Evolutionary conservation across 108 stramenopile species (phyloP).

Genomic region (Cyclostephanos tholiformis): DNA sequence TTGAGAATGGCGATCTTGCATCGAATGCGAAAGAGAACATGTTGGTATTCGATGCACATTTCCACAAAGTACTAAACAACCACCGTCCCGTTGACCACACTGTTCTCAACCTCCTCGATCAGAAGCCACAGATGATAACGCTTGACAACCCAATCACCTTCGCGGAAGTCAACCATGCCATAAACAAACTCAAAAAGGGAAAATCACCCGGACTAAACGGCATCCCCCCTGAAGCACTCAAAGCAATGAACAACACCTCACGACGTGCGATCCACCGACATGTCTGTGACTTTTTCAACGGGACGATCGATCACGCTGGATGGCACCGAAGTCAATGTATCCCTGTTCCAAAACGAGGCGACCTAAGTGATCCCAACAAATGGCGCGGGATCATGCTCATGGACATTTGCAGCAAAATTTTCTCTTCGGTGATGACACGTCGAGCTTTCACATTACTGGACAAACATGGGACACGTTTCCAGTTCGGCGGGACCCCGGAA

Average conservation of each 20-base stretch:
- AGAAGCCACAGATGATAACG: not conserved
- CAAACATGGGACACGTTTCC: constrained; percentile 12
- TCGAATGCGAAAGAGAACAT: not conserved
- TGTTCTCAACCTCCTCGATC: not conserved
- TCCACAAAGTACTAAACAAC: not conserved
- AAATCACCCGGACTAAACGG: constrained; percentile 19
- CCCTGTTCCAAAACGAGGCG: not conserved
- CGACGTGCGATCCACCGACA: not conserved
- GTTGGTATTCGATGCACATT: not conserved
- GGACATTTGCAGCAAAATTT: constrained; percentile 18
- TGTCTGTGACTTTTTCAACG: constrained; percentile 7
- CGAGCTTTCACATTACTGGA: not conserved
- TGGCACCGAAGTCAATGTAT: not conserved
- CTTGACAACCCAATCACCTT: not conserved
- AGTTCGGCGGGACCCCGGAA: constrained; percentile 20
- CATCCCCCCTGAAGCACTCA: constrained; percentile 15
- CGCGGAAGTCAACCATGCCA: not conserved
- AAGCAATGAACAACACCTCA: constrained; percentile 8
- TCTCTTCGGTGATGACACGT: not conserved
- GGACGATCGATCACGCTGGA: not conserved
- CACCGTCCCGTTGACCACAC: not conserved
- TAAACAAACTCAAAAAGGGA: constrained; percentile 1
- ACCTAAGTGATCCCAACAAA: constrained; percentile 11
- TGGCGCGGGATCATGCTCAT: constrained; percentile 11
- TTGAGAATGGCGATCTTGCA: not conserved